Conservation (phyloP, 164 flowering plant genomes). For the Vitis rotundifolia region DNA sequence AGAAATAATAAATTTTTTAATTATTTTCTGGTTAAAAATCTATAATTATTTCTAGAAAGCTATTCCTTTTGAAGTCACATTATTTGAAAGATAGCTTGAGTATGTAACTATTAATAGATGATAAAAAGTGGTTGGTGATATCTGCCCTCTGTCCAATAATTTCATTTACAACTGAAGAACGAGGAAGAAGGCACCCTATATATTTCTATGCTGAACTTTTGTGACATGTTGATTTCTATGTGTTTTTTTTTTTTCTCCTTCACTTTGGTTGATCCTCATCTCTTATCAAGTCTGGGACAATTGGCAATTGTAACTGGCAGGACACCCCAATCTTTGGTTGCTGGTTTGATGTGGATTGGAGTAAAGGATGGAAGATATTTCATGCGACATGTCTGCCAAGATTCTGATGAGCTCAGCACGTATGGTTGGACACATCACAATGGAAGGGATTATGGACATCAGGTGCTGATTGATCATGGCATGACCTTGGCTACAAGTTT, state of each 20-base stretch:
- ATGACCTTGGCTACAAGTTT: constrained; percentile 69
- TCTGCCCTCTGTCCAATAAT: background rate
- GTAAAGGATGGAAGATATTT: constrained; percentile 75
- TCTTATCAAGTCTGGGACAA: background rate
- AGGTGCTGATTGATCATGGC: constrained; percentile 68
- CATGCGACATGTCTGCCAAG: constrained; percentile 86
- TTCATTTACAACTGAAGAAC: background rate
- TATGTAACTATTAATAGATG: background rate
- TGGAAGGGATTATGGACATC: constrained; percentile 95
- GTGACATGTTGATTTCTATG: background rate
- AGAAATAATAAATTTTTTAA: too few species aligned
- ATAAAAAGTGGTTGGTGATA: background rate
- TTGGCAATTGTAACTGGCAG: constrained; percentile 41
- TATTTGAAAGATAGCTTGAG: background rate
- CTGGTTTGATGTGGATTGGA: constrained; percentile 97
- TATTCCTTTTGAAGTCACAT: background rate
- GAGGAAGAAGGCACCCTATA: background rate
- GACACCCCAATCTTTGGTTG: constrained; percentile 82
- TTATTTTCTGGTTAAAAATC: too few species aligned
- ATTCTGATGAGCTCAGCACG: constrained; percentile 77
- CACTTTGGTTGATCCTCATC: background rate
- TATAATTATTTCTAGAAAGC: background rate
- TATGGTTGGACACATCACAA: constrained; percentile 95
- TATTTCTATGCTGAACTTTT: background rate
- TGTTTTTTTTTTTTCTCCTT: background rate